Base-by-base conservation (phyloP, 1,284 basidiomycete species). In the Lignosus rhinocerotis region DNA sequence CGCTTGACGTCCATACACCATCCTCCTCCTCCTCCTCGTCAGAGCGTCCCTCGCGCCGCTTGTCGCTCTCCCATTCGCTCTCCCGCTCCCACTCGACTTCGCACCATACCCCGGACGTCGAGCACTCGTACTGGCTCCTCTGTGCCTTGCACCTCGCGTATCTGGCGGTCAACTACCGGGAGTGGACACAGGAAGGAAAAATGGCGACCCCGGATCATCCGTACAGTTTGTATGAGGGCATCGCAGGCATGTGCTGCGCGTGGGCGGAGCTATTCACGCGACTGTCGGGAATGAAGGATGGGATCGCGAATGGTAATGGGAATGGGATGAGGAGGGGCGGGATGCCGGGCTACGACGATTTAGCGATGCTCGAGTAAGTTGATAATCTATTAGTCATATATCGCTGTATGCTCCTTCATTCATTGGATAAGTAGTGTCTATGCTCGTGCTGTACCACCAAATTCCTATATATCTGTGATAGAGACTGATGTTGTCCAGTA, bases 221-320 rank as follows among this genome's bases (percentile, higher is more conserved):
- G 11, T 81, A 75, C 73, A 84, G 82, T 61, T 68, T 85, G 59
- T 85, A 82, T 59, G 82, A 81, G 62, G 83, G 83, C 11, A 58
- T 77, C 38, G 79, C 79, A 11, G 84, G 83, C 16, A 80, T 82
- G 77, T 84, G 82, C 62, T 80, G 78, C 59, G 82, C 81, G 16
- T 84, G 80, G 79, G 76, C 73, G 14, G 80, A 80, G 62, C 70
- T 82, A 14, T 61, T 81, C 19, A 66, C 65, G 45, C 69, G 76
- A 48, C 54, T 82, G 56, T 61, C 51, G 52, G 59, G 43, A 52
- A 6, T 6, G n/a, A 56, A 46, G 55, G 47, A 53, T 6, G 55
- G 55, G 42, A 39, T 51, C 9, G 32, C 31, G 50, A 32, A 47
- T 48, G 56, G 50, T 19, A 48, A 48, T 21, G 58, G 60, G 31